Evolutionary conservation across 2,329 filamentous ascomycete genomes (phyloP).

Genomic region (Leptographium radiaticola): DNA sequence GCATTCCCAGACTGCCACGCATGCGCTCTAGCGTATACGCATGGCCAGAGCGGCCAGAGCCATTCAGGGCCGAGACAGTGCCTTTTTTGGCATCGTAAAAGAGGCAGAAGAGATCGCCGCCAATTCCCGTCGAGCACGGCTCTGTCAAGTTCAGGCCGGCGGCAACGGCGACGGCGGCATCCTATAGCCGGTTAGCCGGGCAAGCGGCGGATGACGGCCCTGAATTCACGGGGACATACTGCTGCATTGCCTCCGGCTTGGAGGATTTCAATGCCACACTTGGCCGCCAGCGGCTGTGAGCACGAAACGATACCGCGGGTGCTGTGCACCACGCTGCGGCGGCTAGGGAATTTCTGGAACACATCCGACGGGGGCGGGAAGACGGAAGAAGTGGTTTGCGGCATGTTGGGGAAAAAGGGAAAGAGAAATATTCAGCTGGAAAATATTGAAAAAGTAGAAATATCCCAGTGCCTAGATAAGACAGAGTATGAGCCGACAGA

Average conservation of each 20-base stretch:
- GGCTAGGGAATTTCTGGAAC: conserved; percentile 51
- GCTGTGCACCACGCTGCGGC: conserved; percentile 84
- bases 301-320: conserved; percentile 81
- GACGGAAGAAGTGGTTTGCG: conserved; percentile 31
- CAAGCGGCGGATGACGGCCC: conserved; percentile 68
- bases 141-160: conserved; percentile 90
- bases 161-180: conserved; percentile 91
- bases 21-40: conserved; percentile 58
- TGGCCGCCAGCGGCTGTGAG: conserved; percentile 75
- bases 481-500: no score
- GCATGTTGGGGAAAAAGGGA: conserved; percentile 23
- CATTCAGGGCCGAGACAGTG: conserved; percentile 78
- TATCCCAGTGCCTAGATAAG: no score
- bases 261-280: conserved; percentile 70
- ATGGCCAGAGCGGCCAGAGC: conserved; percentile 70
- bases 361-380: conserved; percentile 31
- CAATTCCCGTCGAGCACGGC: conserved; percentile 84
- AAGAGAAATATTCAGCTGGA: background rate
- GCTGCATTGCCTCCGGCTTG: conserved; percentile 81
- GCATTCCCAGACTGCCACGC: conserved; percentile 53
- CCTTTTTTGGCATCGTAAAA: conserved; percentile 77
- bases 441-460: background rate
- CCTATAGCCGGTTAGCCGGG: conserved; percentile 64
- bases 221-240: conserved; percentile 61
- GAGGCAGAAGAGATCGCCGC: conserved; percentile 93